These are phyloP conservation scores for Solanum dulcamara DNA, from an alignment of 257 asterid genomes.

Conservation along the genomic window DNA sequence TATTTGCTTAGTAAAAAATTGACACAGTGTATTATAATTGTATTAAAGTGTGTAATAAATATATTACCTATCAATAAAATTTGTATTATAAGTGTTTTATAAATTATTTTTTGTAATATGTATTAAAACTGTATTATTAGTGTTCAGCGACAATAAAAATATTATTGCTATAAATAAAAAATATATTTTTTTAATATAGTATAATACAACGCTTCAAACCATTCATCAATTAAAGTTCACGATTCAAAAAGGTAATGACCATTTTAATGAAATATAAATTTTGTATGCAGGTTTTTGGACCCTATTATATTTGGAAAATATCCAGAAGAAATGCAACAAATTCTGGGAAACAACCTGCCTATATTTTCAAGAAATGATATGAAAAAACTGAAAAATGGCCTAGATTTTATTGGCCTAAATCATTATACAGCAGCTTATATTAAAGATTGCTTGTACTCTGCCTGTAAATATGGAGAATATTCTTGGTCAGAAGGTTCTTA, in stretches of 20 bases:
- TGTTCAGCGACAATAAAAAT: no score
- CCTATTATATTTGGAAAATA: conserved; percentile 19
- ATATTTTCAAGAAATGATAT: conserved; percentile 10
- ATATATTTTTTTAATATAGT: no score
- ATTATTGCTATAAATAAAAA: no score
- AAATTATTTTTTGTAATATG: no score
- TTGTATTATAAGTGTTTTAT: no score
- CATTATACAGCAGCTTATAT: conserved; percentile 15
- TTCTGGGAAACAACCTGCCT: conserved; percentile 13
- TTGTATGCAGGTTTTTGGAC: conserved; percentile 15
- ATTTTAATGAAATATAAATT: background rate
- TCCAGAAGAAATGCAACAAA: conserved; percentile 20
- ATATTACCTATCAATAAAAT: no score
- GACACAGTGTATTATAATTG: no score
- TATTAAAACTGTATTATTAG: no score
- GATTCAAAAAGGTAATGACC: background rate
- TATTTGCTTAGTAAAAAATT: no score
- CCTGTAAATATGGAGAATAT: conserved; percentile 10
- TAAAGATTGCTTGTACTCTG: conserved; percentile 16
- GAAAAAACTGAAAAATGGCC: conserved; percentile 10
- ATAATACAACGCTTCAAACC: background rate
- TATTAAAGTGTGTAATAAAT: no score
- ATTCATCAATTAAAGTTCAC: background rate
- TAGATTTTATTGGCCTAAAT: conserved; percentile 19
- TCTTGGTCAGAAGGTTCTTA: conserved; percentile 28